Percentiles rank a stretch among this genome's conserved stretches.
phyloP scores from a whole-genome alignment of 208 protist species.

The Trichomonas vaginalis region DNA sequence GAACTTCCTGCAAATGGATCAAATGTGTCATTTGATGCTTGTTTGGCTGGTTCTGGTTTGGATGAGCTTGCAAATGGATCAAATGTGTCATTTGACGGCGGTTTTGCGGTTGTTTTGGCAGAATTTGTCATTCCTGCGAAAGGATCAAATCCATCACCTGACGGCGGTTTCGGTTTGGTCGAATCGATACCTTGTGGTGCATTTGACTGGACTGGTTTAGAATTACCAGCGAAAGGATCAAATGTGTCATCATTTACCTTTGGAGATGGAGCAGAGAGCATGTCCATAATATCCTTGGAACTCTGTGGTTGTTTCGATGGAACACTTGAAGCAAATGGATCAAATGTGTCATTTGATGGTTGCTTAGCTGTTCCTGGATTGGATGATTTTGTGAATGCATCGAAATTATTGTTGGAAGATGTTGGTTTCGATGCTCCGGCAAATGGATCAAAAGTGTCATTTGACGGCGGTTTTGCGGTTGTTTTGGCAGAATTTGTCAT shows the following conservation, averaged over 20 bases:
- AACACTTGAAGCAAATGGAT: background rate
- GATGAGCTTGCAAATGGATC: background rate
- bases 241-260: background rate
- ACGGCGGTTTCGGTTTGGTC: background rate
- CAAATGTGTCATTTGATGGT: background rate
- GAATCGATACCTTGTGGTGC: background rate
- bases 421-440: background rate
- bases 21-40: background rate
- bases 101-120: background rate
- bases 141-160: background rate
- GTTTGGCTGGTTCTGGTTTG: background rate
- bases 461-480: background rate
- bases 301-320: background rate
- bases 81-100: background rate
- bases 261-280: too few relatives aligned
- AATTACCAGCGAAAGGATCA: background rate
- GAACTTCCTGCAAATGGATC: background rate
- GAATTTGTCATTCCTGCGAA: background rate
- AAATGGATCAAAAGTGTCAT: background rate
- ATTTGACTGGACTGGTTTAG: background rate
- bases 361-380: background rate
- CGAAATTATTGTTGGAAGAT: background rate
- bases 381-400: background rate
- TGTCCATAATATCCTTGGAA: too few relatives aligned
- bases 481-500: background rate